Evolutionary conservation across 805 yeast species (phyloP).

Genomic region (Barnettozyma sucrosica): DNA sequence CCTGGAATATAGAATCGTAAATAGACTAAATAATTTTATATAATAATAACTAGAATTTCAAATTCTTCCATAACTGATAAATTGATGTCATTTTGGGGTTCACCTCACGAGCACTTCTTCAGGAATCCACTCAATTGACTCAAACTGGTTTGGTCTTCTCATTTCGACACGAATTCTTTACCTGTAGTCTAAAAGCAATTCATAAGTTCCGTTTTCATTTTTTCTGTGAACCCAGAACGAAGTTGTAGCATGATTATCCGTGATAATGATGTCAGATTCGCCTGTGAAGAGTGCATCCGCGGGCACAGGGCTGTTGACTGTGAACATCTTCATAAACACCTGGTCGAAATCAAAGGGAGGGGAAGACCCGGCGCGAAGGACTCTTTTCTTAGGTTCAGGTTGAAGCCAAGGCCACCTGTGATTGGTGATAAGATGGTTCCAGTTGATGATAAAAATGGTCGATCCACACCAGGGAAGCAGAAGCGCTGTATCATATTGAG

Average conservation of each 20-base stretch:
- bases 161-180: neutral
- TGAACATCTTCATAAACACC: constrained; percentile 70
- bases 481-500: constrained; percentile 17
- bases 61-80: too few relatives aligned
- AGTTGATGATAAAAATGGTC: constrained; percentile 16
- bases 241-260: constrained; percentile 62
- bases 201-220: too few relatives aligned
- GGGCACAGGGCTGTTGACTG: constrained; percentile 92
- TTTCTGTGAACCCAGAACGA: too few relatives aligned
- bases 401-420: constrained; percentile 10
- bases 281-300: constrained; percentile 82
- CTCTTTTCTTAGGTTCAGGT: constrained; percentile 14
- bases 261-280: constrained; percentile 64
- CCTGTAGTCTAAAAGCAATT: neutral
- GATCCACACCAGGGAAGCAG: constrained; percentile 2
- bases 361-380: constrained; percentile 66
- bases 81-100: too few relatives aligned
- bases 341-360: constrained; percentile 79
- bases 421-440: constrained; percentile 9
- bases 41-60: too few relatives aligned
- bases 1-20: too few relatives aligned
- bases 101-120: too few relatives aligned
- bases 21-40: too few relatives aligned
- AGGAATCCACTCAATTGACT: neutral
- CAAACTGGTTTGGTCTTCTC: neutral